Base-by-base conservation (phyloP, 331 rosid genomes). In the Ulmus americana region DNA sequence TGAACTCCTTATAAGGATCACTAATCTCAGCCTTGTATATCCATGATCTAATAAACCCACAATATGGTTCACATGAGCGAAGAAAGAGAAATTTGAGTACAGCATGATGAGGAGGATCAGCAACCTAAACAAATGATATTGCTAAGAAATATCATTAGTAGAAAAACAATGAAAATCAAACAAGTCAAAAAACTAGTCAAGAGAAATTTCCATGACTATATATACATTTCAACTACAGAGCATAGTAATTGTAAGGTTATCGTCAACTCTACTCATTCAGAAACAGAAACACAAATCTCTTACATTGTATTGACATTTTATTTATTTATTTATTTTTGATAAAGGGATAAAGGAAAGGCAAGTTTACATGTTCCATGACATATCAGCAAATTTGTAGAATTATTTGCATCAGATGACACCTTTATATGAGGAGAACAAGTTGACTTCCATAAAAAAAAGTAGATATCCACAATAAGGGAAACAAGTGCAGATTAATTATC, bases 11-110 rank as follows among this genome's bases (percentile, higher is more conserved):
- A 62, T 92, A 89, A 60, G 98, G 98, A 76, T 92, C 97, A 61
- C 76, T 82, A 41, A 92, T 75, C 83, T 92, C 98, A 61, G 97
- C 98, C 76, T 87, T 92, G 85, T 82, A 92, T 55, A 92, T 89
- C 97, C 96, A 92, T 45, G 97, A 87, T 59, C 95, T 92, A 55
- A 92, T 85, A 66, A 89, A 89, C 67, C 84, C 88, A 71, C 85
- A 87, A 80, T 92, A 89, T 64, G 98, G 98, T 79, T 92, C 98
- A 79, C 79, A 89, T 3, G 97, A 70, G 70, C 76, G 95, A 70
- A 89, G 90, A 74, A 92, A 89, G 59, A 89, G 87, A 81, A 86
- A 92, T 71, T 92, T 89, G 70, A 92, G 90, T 57, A 92, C 15
- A 20, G 82, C 77, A 59, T 62, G 68, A 64, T 89, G 97, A 73